Evolutionary conservation across 2,329 filamentous ascomycete genomes (phyloP).

Genomic region (Thelonectria discophora): DNA sequence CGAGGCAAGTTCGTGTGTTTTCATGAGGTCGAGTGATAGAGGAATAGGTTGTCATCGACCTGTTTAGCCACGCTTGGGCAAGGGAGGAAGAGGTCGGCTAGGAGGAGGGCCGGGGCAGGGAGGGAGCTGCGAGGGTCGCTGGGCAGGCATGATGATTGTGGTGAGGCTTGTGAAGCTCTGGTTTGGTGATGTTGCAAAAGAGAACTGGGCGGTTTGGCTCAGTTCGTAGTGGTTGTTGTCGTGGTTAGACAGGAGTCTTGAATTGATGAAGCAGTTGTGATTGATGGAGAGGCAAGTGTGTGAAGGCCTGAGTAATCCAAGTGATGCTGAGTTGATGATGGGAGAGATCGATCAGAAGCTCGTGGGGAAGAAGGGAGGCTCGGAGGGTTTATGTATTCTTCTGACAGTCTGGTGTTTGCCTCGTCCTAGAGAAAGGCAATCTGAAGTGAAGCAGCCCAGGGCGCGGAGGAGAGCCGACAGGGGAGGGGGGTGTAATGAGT

Average conservation of each 20-base stretch:
- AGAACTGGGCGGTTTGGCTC: conserved; percentile 37
- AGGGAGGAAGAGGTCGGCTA: conserved; percentile 70
- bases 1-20: conserved; percentile 19
- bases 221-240: conserved; percentile 34
- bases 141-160: conserved; percentile 59
- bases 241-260: conserved; percentile 12
- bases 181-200: conserved; percentile 17
- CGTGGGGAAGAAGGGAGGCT: conserved; percentile 41
- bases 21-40: conserved; percentile 2
- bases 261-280: conserved; percentile 19
- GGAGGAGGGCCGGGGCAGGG: conserved; percentile 73
- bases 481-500: conserved; percentile 30
- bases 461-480: conserved; percentile 37
- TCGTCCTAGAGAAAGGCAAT: conserved; percentile 44
- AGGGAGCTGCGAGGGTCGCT: conserved; percentile 72
- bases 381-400: conserved; percentile 45
- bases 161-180: conserved; percentile 31
- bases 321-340: conserved; percentile 39
- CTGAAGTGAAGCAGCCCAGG: conserved; percentile 45
- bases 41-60: conserved; percentile 23
- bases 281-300: conserved; percentile 29
- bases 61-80: conserved; percentile 66
- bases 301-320: conserved; percentile 27
- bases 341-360: conserved; percentile 25
- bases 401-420: conserved; percentile 44